These are phyloP conservation scores for Cenchrus americanus DNA, from an alignment of 176 grass and related monocot species.

Conservation along the genomic window DNA sequence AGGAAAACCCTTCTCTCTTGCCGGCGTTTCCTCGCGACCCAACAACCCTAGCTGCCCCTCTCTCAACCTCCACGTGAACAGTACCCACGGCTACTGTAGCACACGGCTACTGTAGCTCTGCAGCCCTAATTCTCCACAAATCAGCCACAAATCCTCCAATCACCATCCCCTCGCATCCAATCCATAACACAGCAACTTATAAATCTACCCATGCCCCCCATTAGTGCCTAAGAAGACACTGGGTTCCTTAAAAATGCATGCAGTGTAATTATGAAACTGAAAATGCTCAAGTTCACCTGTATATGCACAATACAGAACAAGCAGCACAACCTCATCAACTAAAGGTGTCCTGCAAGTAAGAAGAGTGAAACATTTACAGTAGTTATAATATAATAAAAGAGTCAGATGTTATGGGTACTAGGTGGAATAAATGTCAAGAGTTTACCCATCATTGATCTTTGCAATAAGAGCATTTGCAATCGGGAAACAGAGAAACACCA, in stretches of 20 bases:
- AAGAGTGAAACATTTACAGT: slow-evolving; percentile 26
- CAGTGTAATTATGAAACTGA: neutral
- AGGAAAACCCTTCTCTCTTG: too few species aligned
- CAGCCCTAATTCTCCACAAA: too few species aligned
- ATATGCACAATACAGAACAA: slow-evolving; percentile 71
- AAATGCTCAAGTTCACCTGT: slow-evolving; percentile 55
- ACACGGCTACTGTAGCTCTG: too few species aligned
- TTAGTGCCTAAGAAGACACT: slow-evolving; percentile 14
- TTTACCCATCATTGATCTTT: slow-evolving; percentile 86
- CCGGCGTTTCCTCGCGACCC: too few species aligned
- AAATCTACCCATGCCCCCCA: neutral
- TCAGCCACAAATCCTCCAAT: too few species aligned
- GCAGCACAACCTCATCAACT: slow-evolving; percentile 76
- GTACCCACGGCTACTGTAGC: too few species aligned
- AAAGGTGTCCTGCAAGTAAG: slow-evolving; percentile 64
- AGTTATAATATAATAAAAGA: neutral
- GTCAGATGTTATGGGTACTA: neutral
- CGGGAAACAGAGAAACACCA: slow-evolving; percentile 84
- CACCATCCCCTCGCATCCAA: too few species aligned
- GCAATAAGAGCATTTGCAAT: slow-evolving; percentile 91
- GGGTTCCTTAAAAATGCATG: neutral
- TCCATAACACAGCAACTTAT: neutral
- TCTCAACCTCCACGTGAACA: too few species aligned
- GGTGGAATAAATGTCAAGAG: slow-evolving; percentile 1
- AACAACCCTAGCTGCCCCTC: too few species aligned